phyloP scores from a whole-genome alignment of 2,329 filamentous ascomycete species.

The Neurospora sp. region DNA sequence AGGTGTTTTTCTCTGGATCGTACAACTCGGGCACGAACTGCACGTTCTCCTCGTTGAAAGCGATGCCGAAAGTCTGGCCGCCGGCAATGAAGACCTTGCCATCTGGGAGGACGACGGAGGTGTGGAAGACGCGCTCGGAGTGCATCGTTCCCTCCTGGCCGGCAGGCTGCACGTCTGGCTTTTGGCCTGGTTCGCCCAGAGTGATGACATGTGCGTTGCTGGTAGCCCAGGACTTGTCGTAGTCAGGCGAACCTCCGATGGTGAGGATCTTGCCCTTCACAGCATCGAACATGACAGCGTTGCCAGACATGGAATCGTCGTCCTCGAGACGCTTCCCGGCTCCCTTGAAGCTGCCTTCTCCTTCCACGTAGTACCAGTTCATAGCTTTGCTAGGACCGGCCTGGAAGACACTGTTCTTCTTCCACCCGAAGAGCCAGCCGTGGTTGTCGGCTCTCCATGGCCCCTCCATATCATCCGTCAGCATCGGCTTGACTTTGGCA shows the following conservation, averaged over 20 bases:
- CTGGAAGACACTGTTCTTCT: slow-evolving; percentile 36
- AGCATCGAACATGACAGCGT: slow-evolving; percentile 43
- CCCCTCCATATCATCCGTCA: slow-evolving; percentile 34
- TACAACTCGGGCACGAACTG: slow-evolving; percentile 36
- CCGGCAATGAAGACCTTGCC: slow-evolving; percentile 37
- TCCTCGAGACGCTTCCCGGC: slow-evolving; percentile 34
- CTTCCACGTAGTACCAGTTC: slow-evolving; percentile 42
- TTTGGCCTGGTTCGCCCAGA: slow-evolving; percentile 23
- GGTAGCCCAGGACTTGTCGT: slow-evolving; percentile 29
- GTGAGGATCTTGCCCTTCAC: slow-evolving; percentile 39
- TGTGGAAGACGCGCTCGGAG: slow-evolving; percentile 32
- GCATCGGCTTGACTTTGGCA: slow-evolving; percentile 31
- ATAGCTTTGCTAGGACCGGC: slow-evolving; percentile 39
- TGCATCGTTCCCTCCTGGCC: slow-evolving; percentile 14
- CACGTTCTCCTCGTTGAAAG: slow-evolving; percentile 35
- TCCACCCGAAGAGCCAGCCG: slow-evolving; percentile 44
- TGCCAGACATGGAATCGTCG: slow-evolving; percentile 40
- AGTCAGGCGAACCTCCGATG: slow-evolving; percentile 35
- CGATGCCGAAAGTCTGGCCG: slow-evolving; percentile 31
- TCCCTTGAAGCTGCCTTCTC: slow-evolving; percentile 26
- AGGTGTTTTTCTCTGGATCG: slow-evolving; percentile 28
- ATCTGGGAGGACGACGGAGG: slow-evolving; percentile 38
- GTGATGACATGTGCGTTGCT: slow-evolving; percentile 39
- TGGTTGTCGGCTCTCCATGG: slow-evolving; percentile 42
- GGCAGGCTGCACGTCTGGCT: slow-evolving; percentile 1